These are phyloP conservation scores for Rhodotorula sp. DNA, from an alignment of 1,284 basidiomycete species.

Conservation along the genomic window DNA sequence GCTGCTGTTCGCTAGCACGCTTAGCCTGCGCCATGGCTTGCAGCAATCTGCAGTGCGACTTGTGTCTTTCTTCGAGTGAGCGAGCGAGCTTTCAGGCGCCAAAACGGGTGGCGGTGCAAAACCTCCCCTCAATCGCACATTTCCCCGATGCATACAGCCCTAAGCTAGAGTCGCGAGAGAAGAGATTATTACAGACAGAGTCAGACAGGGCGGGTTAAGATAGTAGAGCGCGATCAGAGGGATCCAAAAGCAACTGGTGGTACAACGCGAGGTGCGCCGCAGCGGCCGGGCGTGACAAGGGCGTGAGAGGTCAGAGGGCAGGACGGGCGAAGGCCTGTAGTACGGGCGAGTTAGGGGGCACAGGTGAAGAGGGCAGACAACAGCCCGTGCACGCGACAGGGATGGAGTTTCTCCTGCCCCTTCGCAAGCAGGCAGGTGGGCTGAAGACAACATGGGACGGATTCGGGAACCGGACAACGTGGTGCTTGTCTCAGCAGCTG, in stretches of 20 bases:
- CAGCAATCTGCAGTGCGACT: background rate
- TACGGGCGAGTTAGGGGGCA: background rate
- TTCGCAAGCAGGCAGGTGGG: too few relatives aligned
- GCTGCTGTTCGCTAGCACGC: background rate
- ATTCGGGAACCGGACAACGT: too few relatives aligned
- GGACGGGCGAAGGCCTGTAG: too few relatives aligned
- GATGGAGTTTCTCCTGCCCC: too few relatives aligned
- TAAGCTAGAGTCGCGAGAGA: background rate
- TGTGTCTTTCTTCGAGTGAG: too few relatives aligned
- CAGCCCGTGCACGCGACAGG: background rate
- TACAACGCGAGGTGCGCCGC: too few relatives aligned
- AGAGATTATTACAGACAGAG: background rate
- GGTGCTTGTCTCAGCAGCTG: conserved; percentile 18
- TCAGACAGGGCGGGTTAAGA: background rate
- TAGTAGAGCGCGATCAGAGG: background rate
- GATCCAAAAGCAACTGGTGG: background rate
- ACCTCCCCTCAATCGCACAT: too few relatives aligned
- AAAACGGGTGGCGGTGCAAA: too few relatives aligned
- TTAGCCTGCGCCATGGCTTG: conserved; percentile 9
- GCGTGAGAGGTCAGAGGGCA: too few relatives aligned
- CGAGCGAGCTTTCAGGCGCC: too few relatives aligned
- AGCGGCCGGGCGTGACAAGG: too few relatives aligned
- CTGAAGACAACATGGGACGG: too few relatives aligned
- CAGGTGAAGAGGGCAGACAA: background rate
- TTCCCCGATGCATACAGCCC: background rate